Base-by-base conservation (phyloP, 225 moss, liverwort and hornwort species). In the Sphagnum tenellum region DNA sequence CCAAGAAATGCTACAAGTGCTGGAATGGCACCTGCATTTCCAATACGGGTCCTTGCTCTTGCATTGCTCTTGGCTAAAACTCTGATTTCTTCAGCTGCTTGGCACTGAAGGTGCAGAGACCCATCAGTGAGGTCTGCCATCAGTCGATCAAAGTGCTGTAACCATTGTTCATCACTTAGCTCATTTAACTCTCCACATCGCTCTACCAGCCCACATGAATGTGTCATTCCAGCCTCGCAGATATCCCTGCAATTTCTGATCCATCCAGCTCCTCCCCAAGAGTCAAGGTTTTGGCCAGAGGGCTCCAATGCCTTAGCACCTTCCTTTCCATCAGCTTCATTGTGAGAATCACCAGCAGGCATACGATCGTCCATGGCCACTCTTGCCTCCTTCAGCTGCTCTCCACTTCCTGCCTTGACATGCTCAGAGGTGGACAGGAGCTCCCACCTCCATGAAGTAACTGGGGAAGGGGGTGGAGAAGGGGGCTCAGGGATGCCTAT, bases 391-490 rank as follows among this genome's bases (percentile, higher is more conserved):
- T 88, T 83, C 47, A 72, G 67, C 59, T 82, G 79, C 55, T 78
- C 84, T 9, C 75, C 75, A 63, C 73, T 77, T 6, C 64, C 79
- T 2, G 77, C 79, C 69, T 78, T 73, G 50, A 78, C 73, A 29
- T 72, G 72, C 57, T 88, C 90, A n/a, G 83, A 77, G 29, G 77
- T 74, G 9, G 82, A 77, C 45, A 73, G 71, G 47, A 76, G 74
- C 67, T 81, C 88, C 83, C 85, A 83, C 75, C 81, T 72, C 74
- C 74, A 76, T 10, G 81, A 81, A 46, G 81, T 74, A 8, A 72
- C 78, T n/a, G 91, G 91, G 48, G 91, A 88, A 14, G 82, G 79
- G n/a, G 83, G 90, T 53, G 91, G 76, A 62, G 86, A 88, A 7
- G 88, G 91, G 5, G 88, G 76, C 12, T 71, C 76, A 5, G 91